Evolutionary conservation across 768 basidiomycete genomes (phyloP).

Genomic region (Termitomyces sp.): DNA sequence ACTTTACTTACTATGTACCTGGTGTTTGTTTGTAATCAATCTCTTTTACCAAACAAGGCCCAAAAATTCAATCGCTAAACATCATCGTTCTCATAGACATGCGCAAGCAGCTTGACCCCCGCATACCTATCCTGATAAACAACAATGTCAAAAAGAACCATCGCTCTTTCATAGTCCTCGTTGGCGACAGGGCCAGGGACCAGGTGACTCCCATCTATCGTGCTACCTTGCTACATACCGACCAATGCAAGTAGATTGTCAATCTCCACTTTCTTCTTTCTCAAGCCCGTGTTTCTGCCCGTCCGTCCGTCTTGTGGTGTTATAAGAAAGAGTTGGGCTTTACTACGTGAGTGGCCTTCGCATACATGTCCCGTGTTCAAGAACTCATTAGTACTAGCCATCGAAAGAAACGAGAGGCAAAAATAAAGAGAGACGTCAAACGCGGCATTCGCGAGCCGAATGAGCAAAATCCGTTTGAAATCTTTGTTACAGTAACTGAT

Average conservation of each 20-base stretch:
- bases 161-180: conserved; percentile 92
- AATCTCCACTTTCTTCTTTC: conserved; percentile 95
- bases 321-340: conserved; percentile 99
- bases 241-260: conserved; percentile 55
- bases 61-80: background rate
- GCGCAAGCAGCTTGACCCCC: conserved; percentile 88
- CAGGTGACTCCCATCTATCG: conserved; percentile 51
- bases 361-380: background rate
- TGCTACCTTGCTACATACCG: background rate
- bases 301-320: conserved; percentile 94
- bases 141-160: conserved; percentile 94
- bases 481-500: conserved; percentile 98
- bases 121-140: conserved; percentile 87
- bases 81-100: conserved; percentile 29
- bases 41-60: conserved; percentile 2
- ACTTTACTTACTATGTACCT: background rate
- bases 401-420: conserved; percentile 94
- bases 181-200: conserved; percentile 90
- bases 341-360: conserved; percentile 63
- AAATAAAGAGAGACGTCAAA: conserved; percentile 95
- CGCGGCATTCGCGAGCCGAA: conserved; percentile 91
- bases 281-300: conserved; percentile 82
- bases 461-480: conserved; percentile 96
- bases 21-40: conserved; percentile 9
- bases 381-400: conserved; percentile 49